phyloP scores from a whole-genome alignment of 441 rosid species.

The Lepidium campestre region DNA sequence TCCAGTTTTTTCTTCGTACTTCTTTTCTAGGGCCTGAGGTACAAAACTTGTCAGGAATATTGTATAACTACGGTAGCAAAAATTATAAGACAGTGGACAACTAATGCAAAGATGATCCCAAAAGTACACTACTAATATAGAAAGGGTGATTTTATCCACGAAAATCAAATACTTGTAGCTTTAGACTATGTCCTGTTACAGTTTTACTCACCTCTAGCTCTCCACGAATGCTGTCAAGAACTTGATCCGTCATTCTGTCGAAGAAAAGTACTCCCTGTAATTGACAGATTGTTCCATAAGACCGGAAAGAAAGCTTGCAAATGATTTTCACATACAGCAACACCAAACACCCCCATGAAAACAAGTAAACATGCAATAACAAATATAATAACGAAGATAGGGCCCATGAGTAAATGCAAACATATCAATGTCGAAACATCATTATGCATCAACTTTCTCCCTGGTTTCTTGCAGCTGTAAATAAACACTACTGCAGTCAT shows the following conservation, averaged over 20 bases:
- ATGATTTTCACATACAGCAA: neutral
- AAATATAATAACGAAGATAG: neutral
- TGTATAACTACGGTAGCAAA: neutral
- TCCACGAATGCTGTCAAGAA: conserved; percentile 56
- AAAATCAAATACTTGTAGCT: neutral
- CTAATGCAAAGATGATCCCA: neutral
- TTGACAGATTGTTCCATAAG: conserved; percentile 20
- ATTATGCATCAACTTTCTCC: neutral
- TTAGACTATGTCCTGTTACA: neutral
- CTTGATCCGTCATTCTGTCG: conserved; percentile 80
- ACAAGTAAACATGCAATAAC: conserved; percentile 6
- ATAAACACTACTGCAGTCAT: neutral
- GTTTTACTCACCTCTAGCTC: conserved; percentile 60
- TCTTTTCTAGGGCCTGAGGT: conserved; percentile 68
- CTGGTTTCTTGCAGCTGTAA: neutral
- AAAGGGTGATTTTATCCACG: neutral
- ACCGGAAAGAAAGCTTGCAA: neutral
- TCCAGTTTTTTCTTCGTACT: conserved; percentile 75
- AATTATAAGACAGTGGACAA: neutral
- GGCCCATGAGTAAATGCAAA: neutral
- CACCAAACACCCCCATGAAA: neutral
- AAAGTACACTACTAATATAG: neutral
- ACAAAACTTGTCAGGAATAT: conserved; percentile 14
- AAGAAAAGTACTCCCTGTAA: conserved; percentile 82
- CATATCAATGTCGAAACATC: neutral